A percentile compares a stretch with the other conserved stretches of the same genome.
These are phyloP conservation scores for Flueggea neowawraea DNA, from an alignment of 441 rosid genomes.

Conservation along the genomic window DNA sequence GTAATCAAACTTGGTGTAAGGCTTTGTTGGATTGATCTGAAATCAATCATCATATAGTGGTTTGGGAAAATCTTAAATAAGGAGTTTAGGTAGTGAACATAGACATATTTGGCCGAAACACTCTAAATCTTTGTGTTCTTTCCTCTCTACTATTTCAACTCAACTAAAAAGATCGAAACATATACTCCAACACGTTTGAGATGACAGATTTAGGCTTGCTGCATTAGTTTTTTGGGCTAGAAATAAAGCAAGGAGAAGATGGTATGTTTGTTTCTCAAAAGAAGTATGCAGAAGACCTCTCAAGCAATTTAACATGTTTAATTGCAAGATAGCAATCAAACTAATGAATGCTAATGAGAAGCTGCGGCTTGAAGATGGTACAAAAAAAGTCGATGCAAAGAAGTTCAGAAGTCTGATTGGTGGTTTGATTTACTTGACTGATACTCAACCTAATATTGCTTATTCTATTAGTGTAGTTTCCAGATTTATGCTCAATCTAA, in stretches of 20 bases:
- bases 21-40: no score
- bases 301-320: background rate
- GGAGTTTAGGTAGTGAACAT: no score
- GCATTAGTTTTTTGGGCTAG: background rate
- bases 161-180: no score
- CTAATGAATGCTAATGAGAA: background rate
- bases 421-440: background rate
- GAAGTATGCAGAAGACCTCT: background rate
- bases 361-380: background rate
- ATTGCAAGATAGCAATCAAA: background rate
- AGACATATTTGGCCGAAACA: no score
- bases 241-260: background rate
- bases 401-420: background rate
- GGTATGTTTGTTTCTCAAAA: background rate
- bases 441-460: background rate
- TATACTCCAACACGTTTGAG: no score
- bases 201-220: background rate
- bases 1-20: no score
- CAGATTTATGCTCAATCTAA: background rate
- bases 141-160: no score
- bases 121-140: no score
- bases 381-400: background rate
- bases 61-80: no score
- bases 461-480: background rate
- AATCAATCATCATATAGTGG: no score